Percentiles rank a stretch among this genome's conserved stretches.
phyloP scores from a whole-genome alignment of 371 early-diverging fungal species.

The Haplosporangium sp. region DNA sequence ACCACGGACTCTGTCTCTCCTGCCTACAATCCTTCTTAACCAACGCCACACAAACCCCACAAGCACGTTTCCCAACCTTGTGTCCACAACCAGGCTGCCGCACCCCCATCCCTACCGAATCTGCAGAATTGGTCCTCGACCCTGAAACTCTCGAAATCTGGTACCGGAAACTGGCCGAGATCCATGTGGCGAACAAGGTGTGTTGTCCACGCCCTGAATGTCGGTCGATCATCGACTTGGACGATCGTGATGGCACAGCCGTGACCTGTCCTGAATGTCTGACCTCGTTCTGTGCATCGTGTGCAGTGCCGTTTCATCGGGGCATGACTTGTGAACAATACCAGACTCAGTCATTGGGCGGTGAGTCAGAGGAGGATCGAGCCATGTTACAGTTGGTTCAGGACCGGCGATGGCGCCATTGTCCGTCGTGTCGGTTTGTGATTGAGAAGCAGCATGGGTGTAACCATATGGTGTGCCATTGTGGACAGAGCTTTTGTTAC shows the following conservation, averaged over 20 bases:
- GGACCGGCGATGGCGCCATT: constrained; percentile 54
- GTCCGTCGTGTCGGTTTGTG: constrained; percentile 52
- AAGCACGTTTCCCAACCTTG: constrained; percentile 36
- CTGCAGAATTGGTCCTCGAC: constrained; percentile 45
- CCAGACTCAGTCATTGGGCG: constrained; percentile 24
- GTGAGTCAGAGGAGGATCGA: constrained; percentile 44
- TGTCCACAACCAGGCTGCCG: constrained; percentile 52
- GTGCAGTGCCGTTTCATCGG: constrained; percentile 51
- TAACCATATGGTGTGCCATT: constrained; percentile 52
- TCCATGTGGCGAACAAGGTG: constrained; percentile 53
- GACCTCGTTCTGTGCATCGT: constrained; percentile 48
- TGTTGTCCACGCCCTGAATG: constrained; percentile 48
- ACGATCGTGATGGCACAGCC: constrained; percentile 50
- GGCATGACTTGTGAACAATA: constrained; percentile 51
- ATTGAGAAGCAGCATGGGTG: constrained; percentile 53
- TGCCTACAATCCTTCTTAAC: constrained; percentile 47
- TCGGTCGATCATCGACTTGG: constrained; percentile 46
- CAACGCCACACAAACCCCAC: constrained; percentile 28
- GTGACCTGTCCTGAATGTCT: constrained; percentile 52
- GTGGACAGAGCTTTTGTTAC: constrained; percentile 53
- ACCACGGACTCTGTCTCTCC: constrained; percentile 52
- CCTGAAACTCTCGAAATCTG: constrained; percentile 30
- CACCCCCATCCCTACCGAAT: constrained; percentile 46
- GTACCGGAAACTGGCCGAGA: constrained; percentile 52
- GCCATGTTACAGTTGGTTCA: constrained; percentile 46